Evolutionary conservation across 202 grass and related monocot genomes (phyloP).

Genomic region (Bolboschoenoplectus hybrid): DNA sequence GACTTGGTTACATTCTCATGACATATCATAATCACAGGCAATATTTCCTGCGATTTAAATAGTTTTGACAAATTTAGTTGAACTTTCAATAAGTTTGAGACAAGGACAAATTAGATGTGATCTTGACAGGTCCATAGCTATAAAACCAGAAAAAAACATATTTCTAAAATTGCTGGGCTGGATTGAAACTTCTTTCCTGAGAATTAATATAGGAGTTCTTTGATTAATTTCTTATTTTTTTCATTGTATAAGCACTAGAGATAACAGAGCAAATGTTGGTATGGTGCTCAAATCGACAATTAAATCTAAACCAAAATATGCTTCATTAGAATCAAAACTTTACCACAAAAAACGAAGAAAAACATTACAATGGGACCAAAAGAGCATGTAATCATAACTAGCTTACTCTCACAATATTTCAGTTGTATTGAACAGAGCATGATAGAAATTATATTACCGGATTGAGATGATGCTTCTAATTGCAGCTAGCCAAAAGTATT

Average conservation of each 20-base stretch:
- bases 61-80: not conserved
- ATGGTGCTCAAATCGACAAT: not conserved
- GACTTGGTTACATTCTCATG: slow-evolving; percentile 46
- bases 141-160: not conserved
- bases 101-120: not conserved
- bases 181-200: not conserved
- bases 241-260: not conserved
- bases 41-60: slow-evolving; percentile 34
- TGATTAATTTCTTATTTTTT: not conserved
- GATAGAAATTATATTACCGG: not conserved
- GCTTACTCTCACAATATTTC: not conserved
- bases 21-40: slow-evolving; percentile 26
- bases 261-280: not conserved
- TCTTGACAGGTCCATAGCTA: not conserved
- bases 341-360: not conserved
- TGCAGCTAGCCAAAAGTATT: not conserved
- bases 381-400: not conserved
- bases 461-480: not conserved
- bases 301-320: not conserved
- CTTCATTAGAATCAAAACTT: not conserved
- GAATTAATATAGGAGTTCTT: not conserved
- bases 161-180: not conserved
- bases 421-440: not conserved
- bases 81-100: not conserved
- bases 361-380: not conserved